A percentile compares a stretch with the other conserved stretches of the same genome.
Evolutionary conservation across 2,329 filamentous ascomycete species (phyloP).

Genomic region (Aspergillus pseudotamarii): DNA sequence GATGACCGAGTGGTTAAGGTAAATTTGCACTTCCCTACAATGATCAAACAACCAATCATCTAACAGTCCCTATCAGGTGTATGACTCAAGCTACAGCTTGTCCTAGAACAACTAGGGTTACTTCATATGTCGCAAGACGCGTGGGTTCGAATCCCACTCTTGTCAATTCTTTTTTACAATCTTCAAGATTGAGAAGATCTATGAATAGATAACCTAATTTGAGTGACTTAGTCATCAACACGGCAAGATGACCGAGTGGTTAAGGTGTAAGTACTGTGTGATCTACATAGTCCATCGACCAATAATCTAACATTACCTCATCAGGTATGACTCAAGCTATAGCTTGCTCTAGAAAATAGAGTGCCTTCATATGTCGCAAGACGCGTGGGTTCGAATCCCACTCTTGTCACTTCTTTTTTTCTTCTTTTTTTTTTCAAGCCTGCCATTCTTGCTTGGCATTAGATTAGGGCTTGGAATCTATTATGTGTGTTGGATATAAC

Average conservation of each 20-base stretch:
- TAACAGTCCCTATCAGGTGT: too few relatives aligned
- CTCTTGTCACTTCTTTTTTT: not conserved
- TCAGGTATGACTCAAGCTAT: not conserved
- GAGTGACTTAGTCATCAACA: too few relatives aligned
- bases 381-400: constrained; percentile 3
- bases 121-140: not conserved
- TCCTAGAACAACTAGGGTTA: not conserved
- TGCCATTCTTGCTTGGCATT: too few relatives aligned
- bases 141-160: constrained; percentile 4
- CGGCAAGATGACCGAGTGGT: constrained; percentile 1
- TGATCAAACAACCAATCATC: too few relatives aligned
- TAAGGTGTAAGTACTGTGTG: not conserved
- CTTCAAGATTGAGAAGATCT: too few relatives aligned
- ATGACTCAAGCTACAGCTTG: not conserved
- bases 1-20: constrained; percentile 5
- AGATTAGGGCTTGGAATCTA: too few relatives aligned
- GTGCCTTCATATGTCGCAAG: not conserved
- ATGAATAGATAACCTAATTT: too few relatives aligned
- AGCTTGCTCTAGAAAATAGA: not conserved
- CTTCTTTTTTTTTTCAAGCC: too few relatives aligned
- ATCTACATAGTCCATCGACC: too few relatives aligned
- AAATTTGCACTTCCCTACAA: too few relatives aligned
- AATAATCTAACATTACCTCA: too few relatives aligned
- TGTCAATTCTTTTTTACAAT: not conserved
- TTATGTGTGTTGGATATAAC: too few relatives aligned